Conservation (phyloP, 129 eudicot species). For the Lactuca sativa region DNA sequence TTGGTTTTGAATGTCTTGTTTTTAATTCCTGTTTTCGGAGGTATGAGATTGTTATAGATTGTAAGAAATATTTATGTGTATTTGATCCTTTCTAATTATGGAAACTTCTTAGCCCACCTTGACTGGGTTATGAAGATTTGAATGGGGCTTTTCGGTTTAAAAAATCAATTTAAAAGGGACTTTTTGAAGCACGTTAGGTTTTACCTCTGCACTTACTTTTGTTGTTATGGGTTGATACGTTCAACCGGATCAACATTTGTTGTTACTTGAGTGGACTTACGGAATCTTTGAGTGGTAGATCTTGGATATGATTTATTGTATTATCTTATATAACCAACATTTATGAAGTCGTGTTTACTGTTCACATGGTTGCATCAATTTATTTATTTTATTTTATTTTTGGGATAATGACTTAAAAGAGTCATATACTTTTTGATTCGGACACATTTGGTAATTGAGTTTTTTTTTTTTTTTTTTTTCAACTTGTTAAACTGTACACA, state of each 20-base stretch:
- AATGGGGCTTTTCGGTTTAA: neutral
- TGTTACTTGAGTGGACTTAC: neutral
- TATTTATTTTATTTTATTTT: too few species aligned
- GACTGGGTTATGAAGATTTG: conserved; percentile 2
- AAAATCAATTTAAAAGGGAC: neutral
- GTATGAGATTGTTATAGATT: neutral
- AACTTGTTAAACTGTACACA: too few species aligned
- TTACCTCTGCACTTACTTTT: neutral
- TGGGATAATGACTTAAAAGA: too few species aligned
- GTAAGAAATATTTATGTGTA: neutral
- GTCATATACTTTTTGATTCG: too few species aligned
- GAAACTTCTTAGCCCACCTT: neutral
- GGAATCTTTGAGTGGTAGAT: neutral
- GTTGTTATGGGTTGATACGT: neutral
- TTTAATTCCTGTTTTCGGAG: conserved; percentile 1
- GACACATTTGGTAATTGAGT: too few species aligned
- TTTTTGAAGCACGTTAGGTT: conserved; percentile 5
- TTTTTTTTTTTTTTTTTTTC: too few species aligned
- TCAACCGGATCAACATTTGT: neutral
- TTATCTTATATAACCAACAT: too few species aligned
- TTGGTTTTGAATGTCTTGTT: conserved; percentile 2
- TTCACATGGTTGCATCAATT: too few species aligned
- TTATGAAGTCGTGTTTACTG: too few species aligned
- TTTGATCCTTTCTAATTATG: neutral
- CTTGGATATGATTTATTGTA: too few species aligned